These are phyloP conservation scores for Globisporangium abappressorium DNA, from an alignment of 352 stramenopile genomes.

Conservation along the genomic window DNA sequence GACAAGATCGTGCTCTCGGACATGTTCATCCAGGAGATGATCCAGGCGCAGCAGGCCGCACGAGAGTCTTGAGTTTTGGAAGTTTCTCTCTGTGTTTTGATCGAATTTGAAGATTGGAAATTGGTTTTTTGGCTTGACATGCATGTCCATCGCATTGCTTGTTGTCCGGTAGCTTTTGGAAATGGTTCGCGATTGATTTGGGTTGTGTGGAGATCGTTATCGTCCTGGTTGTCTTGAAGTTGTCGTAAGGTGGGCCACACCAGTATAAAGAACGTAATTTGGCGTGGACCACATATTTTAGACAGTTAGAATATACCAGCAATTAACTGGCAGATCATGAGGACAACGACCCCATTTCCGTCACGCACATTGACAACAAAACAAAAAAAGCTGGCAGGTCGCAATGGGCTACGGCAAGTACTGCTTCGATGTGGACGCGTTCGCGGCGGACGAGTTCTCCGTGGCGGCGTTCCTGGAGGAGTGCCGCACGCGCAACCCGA, in stretches of 20 bases:
- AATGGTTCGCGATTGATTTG: background rate
- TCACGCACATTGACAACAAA: background rate
- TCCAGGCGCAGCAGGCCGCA: conserved; percentile 72
- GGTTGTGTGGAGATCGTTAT: background rate
- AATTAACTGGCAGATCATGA: background rate
- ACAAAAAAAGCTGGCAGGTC: background rate
- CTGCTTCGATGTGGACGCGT: conserved; percentile 83
- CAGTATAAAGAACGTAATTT: background rate
- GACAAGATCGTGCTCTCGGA: conserved; percentile 87
- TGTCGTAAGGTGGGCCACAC: conserved; percentile 1
- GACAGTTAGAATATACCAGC: no score
- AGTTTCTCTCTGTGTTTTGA: background rate
- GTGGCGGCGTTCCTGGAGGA: conserved; percentile 71
- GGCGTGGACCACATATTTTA: background rate
- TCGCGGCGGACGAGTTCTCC: conserved; percentile 73
- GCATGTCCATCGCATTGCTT: background rate
- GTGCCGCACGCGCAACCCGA: conserved; percentile 64
- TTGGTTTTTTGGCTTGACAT: background rate
- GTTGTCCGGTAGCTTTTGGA: background rate
- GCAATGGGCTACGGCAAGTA: conserved; percentile 50
- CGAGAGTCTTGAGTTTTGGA: conserved; percentile 56
- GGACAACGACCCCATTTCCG: background rate
- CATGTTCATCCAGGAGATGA: conserved; percentile 84
- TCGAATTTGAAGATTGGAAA: background rate
- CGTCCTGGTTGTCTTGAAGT: background rate